These are phyloP conservation scores for Dorcoceras hygrometricum DNA, from an alignment of 257 asterid species.

Conservation along the genomic window DNA sequence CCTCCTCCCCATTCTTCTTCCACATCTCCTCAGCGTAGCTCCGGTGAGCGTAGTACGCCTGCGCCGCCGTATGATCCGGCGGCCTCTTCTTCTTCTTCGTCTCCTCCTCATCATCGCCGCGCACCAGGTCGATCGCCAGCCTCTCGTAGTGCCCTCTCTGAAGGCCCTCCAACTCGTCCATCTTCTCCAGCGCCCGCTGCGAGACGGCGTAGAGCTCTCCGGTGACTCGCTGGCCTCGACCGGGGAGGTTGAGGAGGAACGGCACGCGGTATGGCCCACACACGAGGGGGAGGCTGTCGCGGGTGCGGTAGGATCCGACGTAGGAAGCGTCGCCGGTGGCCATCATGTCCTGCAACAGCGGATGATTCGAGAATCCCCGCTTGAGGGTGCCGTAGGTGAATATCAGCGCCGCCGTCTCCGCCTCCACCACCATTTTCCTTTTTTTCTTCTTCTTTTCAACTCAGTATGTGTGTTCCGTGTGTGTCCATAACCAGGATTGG, in stretches of 20 bases:
- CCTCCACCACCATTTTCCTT: constrained; percentile 18
- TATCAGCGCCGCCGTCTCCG: constrained; percentile 26
- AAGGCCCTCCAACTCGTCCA: constrained; percentile 78
- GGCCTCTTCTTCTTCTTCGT: neutral
- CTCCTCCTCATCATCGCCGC: constrained; percentile 5
- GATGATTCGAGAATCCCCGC: constrained; percentile 76
- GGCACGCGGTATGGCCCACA: constrained; percentile 87
- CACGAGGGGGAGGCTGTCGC: constrained; percentile 55
- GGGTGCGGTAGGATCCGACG: constrained; percentile 51
- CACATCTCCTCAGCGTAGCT: constrained; percentile 76
- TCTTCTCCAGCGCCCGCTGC: constrained; percentile 35
- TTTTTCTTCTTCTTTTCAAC: neutral
- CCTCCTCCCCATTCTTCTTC: constrained; percentile 63
- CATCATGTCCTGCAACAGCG: constrained; percentile 52
- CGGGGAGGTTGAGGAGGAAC: constrained; percentile 75
- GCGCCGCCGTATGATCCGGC: constrained; percentile 17
- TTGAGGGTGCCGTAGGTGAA: constrained; percentile 86
- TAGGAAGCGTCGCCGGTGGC: constrained; percentile 63
- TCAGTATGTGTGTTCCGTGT: too few relatives aligned
- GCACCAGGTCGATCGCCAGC: constrained; percentile 39
- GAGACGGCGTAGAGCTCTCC: constrained; percentile 80
- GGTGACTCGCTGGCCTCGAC: constrained; percentile 49
- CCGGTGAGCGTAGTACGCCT: constrained; percentile 69
- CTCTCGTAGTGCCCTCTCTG: constrained; percentile 67
- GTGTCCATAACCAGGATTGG: too few relatives aligned